Conservation (phyloP, 495 filamentous ascomycete genomes). For the Penicillium turbatum region DNA sequence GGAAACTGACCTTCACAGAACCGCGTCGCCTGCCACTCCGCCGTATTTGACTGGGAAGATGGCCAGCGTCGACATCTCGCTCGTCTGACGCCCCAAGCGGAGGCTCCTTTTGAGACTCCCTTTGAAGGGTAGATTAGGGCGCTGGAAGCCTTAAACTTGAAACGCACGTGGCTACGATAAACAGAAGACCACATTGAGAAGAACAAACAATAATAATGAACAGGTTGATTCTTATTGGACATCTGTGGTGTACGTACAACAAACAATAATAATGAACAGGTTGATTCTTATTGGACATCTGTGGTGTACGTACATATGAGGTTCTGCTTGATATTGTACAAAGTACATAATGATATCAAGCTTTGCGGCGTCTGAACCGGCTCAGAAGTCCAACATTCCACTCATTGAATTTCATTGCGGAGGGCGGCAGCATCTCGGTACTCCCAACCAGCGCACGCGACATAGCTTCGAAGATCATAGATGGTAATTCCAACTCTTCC, state of each 20-base stretch:
- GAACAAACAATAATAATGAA: not conserved
- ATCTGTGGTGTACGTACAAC: not conserved
- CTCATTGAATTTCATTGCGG: slow-evolving; percentile 53
- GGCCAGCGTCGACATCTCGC: slow-evolving; percentile 77
- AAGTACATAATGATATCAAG: not conserved
- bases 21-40: slow-evolving; percentile 71
- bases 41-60: slow-evolving; percentile 76
- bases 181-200: not conserved
- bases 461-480: slow-evolving; percentile 43
- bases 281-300: not conserved
- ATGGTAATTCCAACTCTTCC: slow-evolving; percentile 63
- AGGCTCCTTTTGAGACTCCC: slow-evolving; percentile 61
- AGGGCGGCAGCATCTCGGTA: slow-evolving; percentile 51
- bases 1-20: slow-evolving; percentile 44
- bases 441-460: slow-evolving; percentile 41
- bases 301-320: no score
- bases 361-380: slow-evolving; percentile 25
- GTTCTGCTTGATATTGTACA: no score
- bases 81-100: slow-evolving; percentile 80
- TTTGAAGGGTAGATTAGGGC: slow-evolving; percentile 42
- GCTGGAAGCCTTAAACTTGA: not conserved
- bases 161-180: not conserved
- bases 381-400: slow-evolving; percentile 67
- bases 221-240: not conserved
- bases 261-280: not conserved